Conservation (phyloP, 2,329 filamentous ascomycete genomes). For the Pseudopyricularia cyperi region DNA sequence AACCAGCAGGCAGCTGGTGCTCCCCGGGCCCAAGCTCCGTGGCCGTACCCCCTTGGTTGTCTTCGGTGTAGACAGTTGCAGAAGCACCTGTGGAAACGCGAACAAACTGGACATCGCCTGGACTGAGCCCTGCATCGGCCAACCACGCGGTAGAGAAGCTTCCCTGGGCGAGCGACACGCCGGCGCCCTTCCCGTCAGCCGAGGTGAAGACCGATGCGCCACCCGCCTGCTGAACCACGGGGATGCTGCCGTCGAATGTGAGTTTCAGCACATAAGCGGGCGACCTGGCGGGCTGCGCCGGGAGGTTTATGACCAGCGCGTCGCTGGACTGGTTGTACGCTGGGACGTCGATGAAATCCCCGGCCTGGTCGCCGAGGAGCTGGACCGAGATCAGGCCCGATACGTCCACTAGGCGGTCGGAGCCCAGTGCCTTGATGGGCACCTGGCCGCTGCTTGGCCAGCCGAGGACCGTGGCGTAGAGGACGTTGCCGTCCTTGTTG, state of each 20-base stretch:
- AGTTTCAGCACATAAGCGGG: conserved; percentile 1
- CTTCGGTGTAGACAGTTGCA: background rate
- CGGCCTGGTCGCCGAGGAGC: background rate
- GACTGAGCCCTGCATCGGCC: background rate
- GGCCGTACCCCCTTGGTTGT: background rate
- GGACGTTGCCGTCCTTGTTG: conserved; percentile 8
- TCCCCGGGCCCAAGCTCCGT: background rate
- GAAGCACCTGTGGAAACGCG: background rate
- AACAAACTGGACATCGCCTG: background rate
- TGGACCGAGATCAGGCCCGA: background rate
- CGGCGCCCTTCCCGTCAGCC: background rate
- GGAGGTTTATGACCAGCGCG: background rate
- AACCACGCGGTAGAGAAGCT: background rate
- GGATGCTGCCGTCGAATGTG: background rate
- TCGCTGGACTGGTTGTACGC: background rate
- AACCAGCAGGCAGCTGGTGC: background rate
- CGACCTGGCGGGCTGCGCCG: background rate
- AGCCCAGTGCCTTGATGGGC: background rate
- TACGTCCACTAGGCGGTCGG: background rate
- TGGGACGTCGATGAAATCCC: background rate
- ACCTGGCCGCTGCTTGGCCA: background rate
- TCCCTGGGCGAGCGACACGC: background rate
- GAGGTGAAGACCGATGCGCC: background rate
- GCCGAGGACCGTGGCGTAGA: conserved; percentile 1
- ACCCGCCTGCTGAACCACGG: background rate